Percentiles rank a stretch among this genome's conserved stretches.
Conservation (phyloP, 2,329 filamentous ascomycete genomes). For the Pseudocercospora crystallina region DNA sequence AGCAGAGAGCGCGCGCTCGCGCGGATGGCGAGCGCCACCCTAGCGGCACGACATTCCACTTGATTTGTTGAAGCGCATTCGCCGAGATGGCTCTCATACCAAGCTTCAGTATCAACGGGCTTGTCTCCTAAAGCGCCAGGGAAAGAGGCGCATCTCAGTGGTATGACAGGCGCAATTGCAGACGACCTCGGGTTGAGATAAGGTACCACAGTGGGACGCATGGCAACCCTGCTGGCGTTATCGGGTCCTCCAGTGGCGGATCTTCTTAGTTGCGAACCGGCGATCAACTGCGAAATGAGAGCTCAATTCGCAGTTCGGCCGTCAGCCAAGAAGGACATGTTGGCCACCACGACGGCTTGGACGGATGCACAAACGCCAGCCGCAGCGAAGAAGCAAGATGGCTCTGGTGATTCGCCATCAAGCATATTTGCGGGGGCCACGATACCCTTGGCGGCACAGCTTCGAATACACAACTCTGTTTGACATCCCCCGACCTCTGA, state of each 20-base stretch:
- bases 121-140: slow-evolving; percentile 3
- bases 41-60: slow-evolving; percentile 2
- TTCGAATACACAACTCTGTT: too few species aligned
- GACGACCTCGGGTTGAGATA: slow-evolving; percentile 6
- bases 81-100: slow-evolving; percentile 1
- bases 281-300: neutral
- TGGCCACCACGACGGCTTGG: neutral
- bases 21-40: slow-evolving; percentile 1
- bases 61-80: neutral
- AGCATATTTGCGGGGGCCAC: neutral
- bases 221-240: neutral
- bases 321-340: neutral
- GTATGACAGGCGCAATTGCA: neutral
- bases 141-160: neutral
- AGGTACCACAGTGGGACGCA: slow-evolving; percentile 4
- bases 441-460: neutral
- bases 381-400: neutral
- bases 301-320: neutral
- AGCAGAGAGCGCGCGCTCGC: neutral
- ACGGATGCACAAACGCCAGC: neutral
- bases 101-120: slow-evolving; percentile 8
- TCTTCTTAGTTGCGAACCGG: neutral
- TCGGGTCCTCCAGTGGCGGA: slow-evolving; percentile 5
- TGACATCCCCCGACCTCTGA: too few species aligned
- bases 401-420: neutral